These are phyloP conservation scores for Rhynchospora tenuis DNA, from an alignment of 176 grass and related monocot species.

Conservation along the genomic window DNA sequence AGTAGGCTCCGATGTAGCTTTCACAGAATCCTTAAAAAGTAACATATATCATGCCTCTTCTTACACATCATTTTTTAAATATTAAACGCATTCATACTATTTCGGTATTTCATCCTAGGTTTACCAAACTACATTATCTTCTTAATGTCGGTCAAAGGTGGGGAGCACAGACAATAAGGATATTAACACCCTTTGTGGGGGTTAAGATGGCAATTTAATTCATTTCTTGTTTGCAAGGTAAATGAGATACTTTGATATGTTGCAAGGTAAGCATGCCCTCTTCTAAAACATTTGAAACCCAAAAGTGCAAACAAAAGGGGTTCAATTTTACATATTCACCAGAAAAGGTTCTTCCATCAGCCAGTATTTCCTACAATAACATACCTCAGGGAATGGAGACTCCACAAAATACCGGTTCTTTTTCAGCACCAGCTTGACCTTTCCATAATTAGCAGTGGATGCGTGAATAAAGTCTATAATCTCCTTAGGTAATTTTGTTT, in stretches of 20 bases:
- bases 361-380: conserved; percentile 26
- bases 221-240: not conserved
- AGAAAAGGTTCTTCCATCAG: not conserved
- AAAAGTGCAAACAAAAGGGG: not conserved
- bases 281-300: not conserved
- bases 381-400: conserved; percentile 87
- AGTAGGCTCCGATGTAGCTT: not conserved
- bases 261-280: not conserved
- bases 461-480: conserved; percentile 95
- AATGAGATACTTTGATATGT: not conserved
- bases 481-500: conserved; percentile 78
- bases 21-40: not conserved
- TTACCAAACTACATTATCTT: not conserved
- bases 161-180: not conserved
- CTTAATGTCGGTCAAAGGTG: not conserved
- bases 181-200: not conserved
- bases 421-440: conserved; percentile 98
- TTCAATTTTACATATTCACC: not conserved
- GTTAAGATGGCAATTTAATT: not conserved
- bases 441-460: conserved; percentile 94
- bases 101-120: not conserved
- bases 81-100: not conserved
- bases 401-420: conserved; percentile 95
- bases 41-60: not conserved
- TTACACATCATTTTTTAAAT: not conserved